Percentiles rank a stretch among this genome's conserved stretches.
Evolutionary conservation across 208 protist genomes (phyloP).

Genomic region (Crithidia sp.): DNA sequence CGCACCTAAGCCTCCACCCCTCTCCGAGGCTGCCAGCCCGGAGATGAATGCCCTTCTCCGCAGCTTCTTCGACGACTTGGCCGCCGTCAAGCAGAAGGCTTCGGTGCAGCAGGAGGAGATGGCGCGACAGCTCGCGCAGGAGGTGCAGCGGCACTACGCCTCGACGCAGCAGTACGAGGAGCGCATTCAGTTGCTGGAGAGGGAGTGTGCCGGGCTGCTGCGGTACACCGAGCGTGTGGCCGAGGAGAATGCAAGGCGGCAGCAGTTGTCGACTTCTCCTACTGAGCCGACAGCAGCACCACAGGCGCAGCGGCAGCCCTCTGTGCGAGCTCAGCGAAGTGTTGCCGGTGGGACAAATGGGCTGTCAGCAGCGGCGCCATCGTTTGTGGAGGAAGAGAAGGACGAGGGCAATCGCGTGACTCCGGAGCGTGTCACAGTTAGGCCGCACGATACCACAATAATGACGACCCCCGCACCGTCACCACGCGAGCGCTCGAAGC

Average conservation of each 20-base stretch:
- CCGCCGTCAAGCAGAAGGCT: slow-evolving; percentile 30
- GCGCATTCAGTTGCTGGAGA: slow-evolving; percentile 44
- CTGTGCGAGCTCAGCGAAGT: background rate
- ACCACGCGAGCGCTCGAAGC: no score
- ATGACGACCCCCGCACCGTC: no score
- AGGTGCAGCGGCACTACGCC: slow-evolving; percentile 63
- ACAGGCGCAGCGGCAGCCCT: background rate
- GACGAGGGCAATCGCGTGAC: no score
- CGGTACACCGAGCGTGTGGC: slow-evolving; percentile 17
- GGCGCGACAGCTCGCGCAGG: slow-evolving; percentile 51
- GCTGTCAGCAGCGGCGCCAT: background rate
- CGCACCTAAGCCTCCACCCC: background rate
- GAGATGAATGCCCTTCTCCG: slow-evolving; percentile 47
- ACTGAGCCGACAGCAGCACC: background rate
- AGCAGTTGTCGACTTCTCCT: background rate
- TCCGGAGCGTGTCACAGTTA: no score
- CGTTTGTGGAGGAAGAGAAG: background rate
- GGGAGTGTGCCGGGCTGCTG: slow-evolving; percentile 45
- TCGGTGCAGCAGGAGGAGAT: slow-evolving; percentile 49
- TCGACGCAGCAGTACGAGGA: slow-evolving; percentile 69
- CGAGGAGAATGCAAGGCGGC: slow-evolving; percentile 8
- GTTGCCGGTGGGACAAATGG: background rate
- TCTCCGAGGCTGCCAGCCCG: slow-evolving; percentile 22
- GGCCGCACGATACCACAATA: no score
- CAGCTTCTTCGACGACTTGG: slow-evolving; percentile 48